Evolutionary conservation across 2,329 filamentous ascomycete species (phyloP).

Genomic region (Colletotrichum sp.): DNA sequence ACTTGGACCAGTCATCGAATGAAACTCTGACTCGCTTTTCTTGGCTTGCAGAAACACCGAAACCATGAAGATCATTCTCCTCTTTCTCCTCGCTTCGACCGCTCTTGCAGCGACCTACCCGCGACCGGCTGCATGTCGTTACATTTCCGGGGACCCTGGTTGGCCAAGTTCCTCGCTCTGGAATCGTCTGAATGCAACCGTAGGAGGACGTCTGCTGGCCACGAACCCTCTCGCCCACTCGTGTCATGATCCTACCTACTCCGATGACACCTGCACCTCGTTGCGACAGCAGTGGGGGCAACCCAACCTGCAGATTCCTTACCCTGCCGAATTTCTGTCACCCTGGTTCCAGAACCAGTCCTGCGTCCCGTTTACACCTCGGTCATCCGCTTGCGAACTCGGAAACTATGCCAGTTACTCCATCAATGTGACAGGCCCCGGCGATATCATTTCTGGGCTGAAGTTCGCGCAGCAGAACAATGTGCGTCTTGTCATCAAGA

Average conservation of each 20-base stretch:
- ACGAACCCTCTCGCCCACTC: background rate
- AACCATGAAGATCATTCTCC: background rate
- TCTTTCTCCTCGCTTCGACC: background rate
- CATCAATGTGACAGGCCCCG: no score
- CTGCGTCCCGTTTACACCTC: no score
- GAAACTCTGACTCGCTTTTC: background rate
- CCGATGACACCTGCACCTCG: constrained; percentile 26
- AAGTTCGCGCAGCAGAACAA: no score
- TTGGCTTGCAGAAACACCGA: background rate
- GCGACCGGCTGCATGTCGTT: background rate
- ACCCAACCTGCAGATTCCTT: constrained; percentile 36
- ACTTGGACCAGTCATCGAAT: background rate
- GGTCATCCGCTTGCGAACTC: no score
- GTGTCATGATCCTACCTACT: background rate
- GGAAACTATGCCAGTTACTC: no score
- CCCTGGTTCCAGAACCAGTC: no score
- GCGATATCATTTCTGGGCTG: no score
- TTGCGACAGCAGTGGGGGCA: constrained; percentile 46
- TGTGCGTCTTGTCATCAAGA: no score
- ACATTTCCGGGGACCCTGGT: background rate
- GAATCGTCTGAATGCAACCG: background rate
- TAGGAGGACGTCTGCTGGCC: background rate
- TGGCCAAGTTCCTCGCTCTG: background rate
- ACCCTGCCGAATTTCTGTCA: background rate
- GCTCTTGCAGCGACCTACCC: background rate